phyloP scores from a whole-genome alignment of 2,329 filamentous ascomycete species.

The Ambrosiella xylebori region DNA sequence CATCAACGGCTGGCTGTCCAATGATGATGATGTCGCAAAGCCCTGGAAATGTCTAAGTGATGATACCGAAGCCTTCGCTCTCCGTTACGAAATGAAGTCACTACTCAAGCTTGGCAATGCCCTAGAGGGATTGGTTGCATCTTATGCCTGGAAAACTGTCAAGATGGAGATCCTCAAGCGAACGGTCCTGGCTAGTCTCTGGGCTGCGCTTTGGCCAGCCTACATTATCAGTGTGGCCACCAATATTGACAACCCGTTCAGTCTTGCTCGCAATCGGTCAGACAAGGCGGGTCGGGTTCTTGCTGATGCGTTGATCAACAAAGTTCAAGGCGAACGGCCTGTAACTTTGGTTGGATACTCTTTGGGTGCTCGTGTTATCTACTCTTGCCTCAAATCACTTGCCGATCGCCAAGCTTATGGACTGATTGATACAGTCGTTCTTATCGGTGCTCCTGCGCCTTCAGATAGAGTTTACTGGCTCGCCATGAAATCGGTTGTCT shows the following conservation, averaged over 20 bases:
- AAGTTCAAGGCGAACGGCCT: constrained; percentile 63
- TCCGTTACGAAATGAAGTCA: constrained; percentile 67
- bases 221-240: constrained; percentile 48
- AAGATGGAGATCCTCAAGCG: constrained; percentile 58
- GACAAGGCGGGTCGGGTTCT: constrained; percentile 67
- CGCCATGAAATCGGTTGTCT: constrained; percentile 57
- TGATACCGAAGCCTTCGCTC: constrained; percentile 63
- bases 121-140: constrained; percentile 53
- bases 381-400: constrained; percentile 59
- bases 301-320: constrained; percentile 67
- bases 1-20: constrained; percentile 70
- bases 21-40: constrained; percentile 55
- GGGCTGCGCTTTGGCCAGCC: constrained; percentile 54
- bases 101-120: constrained; percentile 60
- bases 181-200: constrained; percentile 50
- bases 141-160: constrained; percentile 57
- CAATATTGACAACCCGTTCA: constrained; percentile 68
- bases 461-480: constrained; percentile 58
- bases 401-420: constrained; percentile 69
- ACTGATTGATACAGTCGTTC: constrained; percentile 62
- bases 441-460: constrained; percentile 68
- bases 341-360: constrained; percentile 72
- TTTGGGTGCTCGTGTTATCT: constrained; percentile 66
- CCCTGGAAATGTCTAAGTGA: constrained; percentile 63
- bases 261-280: constrained; percentile 54